These are phyloP conservation scores for Ascochyta viciae-villosae DNA, from an alignment of 2,329 filamentous ascomycete genomes.

Conservation along the genomic window DNA sequence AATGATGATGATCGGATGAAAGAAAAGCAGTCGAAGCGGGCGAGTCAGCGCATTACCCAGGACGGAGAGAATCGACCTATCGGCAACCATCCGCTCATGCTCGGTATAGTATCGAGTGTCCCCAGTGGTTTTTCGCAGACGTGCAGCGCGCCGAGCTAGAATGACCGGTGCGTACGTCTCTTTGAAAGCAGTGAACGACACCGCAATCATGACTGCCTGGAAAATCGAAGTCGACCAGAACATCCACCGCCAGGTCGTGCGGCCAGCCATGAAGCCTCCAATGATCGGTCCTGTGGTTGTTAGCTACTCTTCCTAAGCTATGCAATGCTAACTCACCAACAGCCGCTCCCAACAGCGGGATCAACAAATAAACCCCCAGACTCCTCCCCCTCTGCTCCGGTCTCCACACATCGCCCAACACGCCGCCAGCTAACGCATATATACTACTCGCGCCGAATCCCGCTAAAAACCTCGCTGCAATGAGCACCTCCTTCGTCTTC, in stretches of 20 bases:
- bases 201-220: conserved; percentile 37
- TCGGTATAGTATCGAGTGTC: conserved; percentile 67
- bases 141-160: conserved; percentile 43
- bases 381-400: conserved; percentile 31
- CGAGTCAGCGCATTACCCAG: conserved; percentile 54
- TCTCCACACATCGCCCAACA: conserved; percentile 36
- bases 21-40: conserved; percentile 62
- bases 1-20: conserved; percentile 61
- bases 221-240: conserved; percentile 39
- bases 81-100: conserved; percentile 32
- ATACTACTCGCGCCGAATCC: conserved; percentile 37
- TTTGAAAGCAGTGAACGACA: conserved; percentile 43
- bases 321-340: conserved; percentile 19
- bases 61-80: conserved; percentile 46
- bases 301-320: background rate
- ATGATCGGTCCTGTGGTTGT: conserved; percentile 29
- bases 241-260: conserved; percentile 41
- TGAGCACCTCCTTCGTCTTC: conserved; percentile 30
- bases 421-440: conserved; percentile 30
- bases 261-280: conserved; percentile 36
- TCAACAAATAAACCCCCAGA: conserved; percentile 31
- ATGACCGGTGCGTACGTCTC: conserved; percentile 58
- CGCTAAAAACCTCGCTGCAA: conserved; percentile 34
- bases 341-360: conserved; percentile 29
- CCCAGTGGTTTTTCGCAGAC: conserved; percentile 59